These are phyloP conservation scores for Letharia columbiana DNA, from an alignment of 495 filamentous ascomycete genomes.

Conservation along the genomic window DNA sequence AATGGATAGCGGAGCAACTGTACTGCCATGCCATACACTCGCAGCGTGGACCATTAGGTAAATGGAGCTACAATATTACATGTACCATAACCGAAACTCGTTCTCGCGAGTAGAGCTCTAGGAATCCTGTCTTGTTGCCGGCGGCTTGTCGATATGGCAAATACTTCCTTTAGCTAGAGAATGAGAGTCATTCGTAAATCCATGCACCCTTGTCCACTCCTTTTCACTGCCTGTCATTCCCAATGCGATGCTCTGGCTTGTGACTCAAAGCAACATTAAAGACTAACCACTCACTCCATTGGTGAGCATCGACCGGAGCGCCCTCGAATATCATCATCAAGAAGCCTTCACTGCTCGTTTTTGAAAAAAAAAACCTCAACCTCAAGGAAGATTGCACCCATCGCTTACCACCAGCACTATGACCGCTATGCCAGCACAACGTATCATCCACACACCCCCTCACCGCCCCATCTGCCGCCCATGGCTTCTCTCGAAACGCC, in stretches of 20 bases:
- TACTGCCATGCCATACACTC: not conserved
- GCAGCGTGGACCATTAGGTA: not conserved
- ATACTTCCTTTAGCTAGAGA: not conserved
- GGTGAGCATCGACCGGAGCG: not conserved
- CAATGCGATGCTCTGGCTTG: not conserved
- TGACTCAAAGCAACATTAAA: not conserved
- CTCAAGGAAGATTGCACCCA: too few species aligned
- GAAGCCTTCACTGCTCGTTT: too few species aligned
- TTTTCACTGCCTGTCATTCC: not conserved
- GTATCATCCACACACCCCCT: too few species aligned
- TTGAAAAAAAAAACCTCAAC: too few species aligned
- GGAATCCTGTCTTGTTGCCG: not conserved
- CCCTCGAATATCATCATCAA: not conserved
- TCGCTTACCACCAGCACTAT: too few species aligned
- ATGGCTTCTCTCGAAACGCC: too few species aligned
- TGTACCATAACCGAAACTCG: not conserved
- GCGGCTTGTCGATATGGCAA: not conserved
- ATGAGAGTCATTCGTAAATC: not conserved
- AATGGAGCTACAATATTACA: slow-evolving; percentile 1
- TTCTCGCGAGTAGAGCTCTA: not conserved
- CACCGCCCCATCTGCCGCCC: too few species aligned
- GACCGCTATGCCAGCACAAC: too few species aligned
- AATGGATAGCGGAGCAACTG: not conserved
- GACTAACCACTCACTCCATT: not conserved
- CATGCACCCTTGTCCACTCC: not conserved